Evolutionary conservation across 495 filamentous ascomycete species (phyloP), one percentile per base, ranked within the genome.

Genomic region (Cercophora newfieldiana): DNA sequence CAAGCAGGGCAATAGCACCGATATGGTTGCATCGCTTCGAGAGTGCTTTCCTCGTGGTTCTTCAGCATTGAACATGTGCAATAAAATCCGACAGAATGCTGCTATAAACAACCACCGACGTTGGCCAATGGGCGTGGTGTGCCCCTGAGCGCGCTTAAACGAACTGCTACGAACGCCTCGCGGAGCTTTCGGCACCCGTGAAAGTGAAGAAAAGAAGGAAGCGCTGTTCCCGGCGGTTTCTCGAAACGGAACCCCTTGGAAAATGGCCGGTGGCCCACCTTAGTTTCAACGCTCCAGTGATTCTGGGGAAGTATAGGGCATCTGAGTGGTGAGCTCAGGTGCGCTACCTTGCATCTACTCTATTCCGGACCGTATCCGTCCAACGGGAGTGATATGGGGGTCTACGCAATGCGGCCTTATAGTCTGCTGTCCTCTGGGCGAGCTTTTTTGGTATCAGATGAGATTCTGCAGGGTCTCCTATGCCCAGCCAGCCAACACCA

Each of bases 271-370:
- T 54, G 61, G 50, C 49, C 61, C 61, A 21, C 50, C 7, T 37
- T 48, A 28, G 61, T 63, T 63, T 63, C 61, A 50, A 63, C 61
- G 49, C 28, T 47, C 19, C 5, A 25, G n/a, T 63, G 49, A 44
- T 37, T 26, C 22, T 33, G 30, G 25, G 25, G 61, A 63, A 63
- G 55, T 28, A 63, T 28, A 22, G 60, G 60, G 37, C 47, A 50
- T 61, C 37, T 8, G 37, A 61, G n/a, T 53, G 28, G 48, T n/a
- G 33, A 30, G n/a, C 12, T 48, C 26, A 24, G 54, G 60, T 14
- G 61, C 61, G 33, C 50, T 24, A 50, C 61, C 61, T 25, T 60
- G 7, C 33, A 3, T 5, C 29, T 58, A 8, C 33, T 30, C 25
- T 18, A 58, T 44, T 60, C 58, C 58, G 31, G n/a, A 60, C 58